Percentiles rank a stretch among this genome's conserved stretches.
Conservation (phyloP, 2,329 filamentous ascomycete species). For the Diaporthe citri region DNA sequence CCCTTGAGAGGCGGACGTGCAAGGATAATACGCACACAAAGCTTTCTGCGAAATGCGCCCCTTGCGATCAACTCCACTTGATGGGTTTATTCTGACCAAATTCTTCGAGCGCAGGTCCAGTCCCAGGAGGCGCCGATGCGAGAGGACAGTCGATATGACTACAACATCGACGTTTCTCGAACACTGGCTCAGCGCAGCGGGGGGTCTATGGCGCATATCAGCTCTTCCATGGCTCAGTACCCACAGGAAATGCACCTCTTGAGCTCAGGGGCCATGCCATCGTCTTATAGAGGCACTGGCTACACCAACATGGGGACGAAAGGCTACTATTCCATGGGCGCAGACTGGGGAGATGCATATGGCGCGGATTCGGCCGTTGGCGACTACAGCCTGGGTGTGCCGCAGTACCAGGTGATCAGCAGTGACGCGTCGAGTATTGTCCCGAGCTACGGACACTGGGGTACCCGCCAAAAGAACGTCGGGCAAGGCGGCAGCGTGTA, state of each 20-base stretch:
- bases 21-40: background rate
- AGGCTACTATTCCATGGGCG: constrained; percentile 50
- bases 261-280: constrained; percentile 48
- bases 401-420: constrained; percentile 51
- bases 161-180: constrained; percentile 54
- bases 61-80: background rate
- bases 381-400: constrained; percentile 52
- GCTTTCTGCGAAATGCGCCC: background rate
- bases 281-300: constrained; percentile 49
- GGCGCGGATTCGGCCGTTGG: constrained; percentile 53
- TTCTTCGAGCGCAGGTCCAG: constrained; percentile 49
- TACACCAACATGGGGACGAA: constrained; percentile 35
- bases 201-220: constrained; percentile 46
- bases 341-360: constrained; percentile 52
- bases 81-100: constrained; percentile 25
- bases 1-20: no score
- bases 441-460: constrained; percentile 45
- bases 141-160: constrained; percentile 50
- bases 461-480: constrained; percentile 36
- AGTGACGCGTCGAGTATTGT: constrained; percentile 51
- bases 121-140: constrained; percentile 53
- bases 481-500: constrained; percentile 47
- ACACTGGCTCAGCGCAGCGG: constrained; percentile 48
- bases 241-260: constrained; percentile 50
- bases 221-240: constrained; percentile 49